Evolutionary conservation across 495 filamentous ascomycete species (phyloP).

Genomic region (Letharia lupina): DNA sequence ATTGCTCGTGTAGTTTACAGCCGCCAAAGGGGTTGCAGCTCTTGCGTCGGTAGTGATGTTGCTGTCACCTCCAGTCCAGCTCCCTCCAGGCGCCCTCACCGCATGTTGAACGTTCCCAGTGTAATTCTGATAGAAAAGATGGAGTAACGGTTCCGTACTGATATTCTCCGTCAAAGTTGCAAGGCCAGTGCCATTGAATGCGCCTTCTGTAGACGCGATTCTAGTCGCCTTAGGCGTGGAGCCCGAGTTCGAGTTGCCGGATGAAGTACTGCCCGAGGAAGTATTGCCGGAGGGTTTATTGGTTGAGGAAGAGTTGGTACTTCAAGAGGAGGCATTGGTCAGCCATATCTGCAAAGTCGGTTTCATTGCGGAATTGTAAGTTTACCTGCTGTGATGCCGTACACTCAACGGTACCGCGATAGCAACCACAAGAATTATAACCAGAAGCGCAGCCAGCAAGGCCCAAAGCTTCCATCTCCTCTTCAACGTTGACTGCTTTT

Average conservation of each 20-base stretch:
- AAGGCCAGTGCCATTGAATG: constrained; percentile 13
- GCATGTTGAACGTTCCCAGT: neutral
- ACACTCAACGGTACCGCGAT: constrained; percentile 2
- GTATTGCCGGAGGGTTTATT: neutral
- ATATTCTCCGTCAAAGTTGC: neutral
- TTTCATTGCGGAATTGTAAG: neutral
- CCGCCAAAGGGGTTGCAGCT: constrained; percentile 10
- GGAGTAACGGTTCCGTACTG: neutral
- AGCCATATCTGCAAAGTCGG: neutral
- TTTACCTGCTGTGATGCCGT: constrained; percentile 3
- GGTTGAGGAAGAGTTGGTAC: neutral
- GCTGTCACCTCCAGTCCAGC: constrained; percentile 4
- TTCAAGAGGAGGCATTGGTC: neutral
- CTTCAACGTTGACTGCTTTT: neutral
- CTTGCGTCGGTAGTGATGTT: constrained; percentile 2
- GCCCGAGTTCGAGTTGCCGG: neutral
- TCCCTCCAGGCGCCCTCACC: constrained; percentile 4
- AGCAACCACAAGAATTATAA: constrained; percentile 4
- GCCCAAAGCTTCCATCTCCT: constrained; percentile 8
- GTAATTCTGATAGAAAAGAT: constrained; percentile 11
- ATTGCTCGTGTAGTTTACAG: constrained; percentile 7
- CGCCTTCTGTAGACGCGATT: constrained; percentile 10
- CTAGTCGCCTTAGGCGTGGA: neutral
- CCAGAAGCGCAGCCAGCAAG: neutral
- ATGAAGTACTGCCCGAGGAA: neutral